phyloP scores from a whole-genome alignment of 2,329 filamentous ascomycete species.

The Chalaropsis thielavioides region DNA sequence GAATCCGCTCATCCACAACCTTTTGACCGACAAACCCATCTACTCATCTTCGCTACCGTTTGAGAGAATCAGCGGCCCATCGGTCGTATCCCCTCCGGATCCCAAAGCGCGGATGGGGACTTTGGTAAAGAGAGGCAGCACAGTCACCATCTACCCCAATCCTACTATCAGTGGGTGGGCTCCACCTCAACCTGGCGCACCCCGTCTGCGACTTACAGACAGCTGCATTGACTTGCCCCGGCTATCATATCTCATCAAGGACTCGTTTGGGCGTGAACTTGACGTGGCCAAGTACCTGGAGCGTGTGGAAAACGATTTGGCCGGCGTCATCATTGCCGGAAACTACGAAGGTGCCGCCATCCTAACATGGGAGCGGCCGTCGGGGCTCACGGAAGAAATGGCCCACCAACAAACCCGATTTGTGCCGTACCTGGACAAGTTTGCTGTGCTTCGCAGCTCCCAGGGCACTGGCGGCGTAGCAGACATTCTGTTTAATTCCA shows the following conservation, averaged over 20 bases:
- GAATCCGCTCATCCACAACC: conserved; percentile 88
- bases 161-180: conserved; percentile 52
- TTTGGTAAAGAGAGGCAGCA: conserved; percentile 82
- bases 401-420: conserved; percentile 44
- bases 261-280: conserved; percentile 77
- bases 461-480: conserved; percentile 88
- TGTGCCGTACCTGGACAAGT: conserved; percentile 94
- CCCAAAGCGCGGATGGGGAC: conserved; percentile 40
- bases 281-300: conserved; percentile 70
- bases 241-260: conserved; percentile 75
- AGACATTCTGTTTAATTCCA: conserved; percentile 90
- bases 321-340: conserved; percentile 85
- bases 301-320: conserved; percentile 67
- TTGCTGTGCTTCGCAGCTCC: conserved; percentile 75
- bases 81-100: conserved; percentile 10
- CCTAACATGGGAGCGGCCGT: conserved; percentile 80
- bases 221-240: conserved; percentile 68
- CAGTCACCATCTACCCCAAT: conserved; percentile 68
- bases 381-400: conserved; percentile 39
- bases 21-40: conserved; percentile 86
- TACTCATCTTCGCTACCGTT: conserved; percentile 82
- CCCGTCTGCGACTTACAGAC: conserved; percentile 59
- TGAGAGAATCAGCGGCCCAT: conserved; percentile 38
- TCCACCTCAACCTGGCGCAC: conserved; percentile 43
- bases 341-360: conserved; percentile 94